Conservation (phyloP, 768 basidiomycete species). For the Macrocybe gigantea region DNA sequence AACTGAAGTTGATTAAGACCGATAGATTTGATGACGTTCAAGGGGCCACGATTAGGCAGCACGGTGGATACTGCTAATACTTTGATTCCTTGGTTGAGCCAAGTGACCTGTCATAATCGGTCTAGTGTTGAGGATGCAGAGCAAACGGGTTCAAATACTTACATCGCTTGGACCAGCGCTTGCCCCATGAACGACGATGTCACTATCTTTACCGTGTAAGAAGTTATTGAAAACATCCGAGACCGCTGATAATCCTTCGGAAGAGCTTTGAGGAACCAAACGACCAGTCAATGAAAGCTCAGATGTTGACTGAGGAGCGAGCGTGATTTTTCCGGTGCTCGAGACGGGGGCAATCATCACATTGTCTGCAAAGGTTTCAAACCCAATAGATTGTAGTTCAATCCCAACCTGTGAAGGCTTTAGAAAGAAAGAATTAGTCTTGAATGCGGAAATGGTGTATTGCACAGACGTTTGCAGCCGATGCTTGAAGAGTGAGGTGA, state of each 20-base stretch:
- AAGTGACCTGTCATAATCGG: slow-evolving; percentile 42
- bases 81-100: slow-evolving; percentile 71
- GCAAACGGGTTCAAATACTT: slow-evolving; percentile 11
- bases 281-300: slow-evolving; percentile 53
- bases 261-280: slow-evolving; percentile 52
- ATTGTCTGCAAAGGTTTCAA: slow-evolving; percentile 49
- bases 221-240: slow-evolving; percentile 69
- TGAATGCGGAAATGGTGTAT: neutral
- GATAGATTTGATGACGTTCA: slow-evolving; percentile 62
- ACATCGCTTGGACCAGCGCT: slow-evolving; percentile 55
- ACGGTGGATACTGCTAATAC: slow-evolving; percentile 50
- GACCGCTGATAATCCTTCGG: slow-evolving; percentile 48
- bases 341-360: slow-evolving; percentile 55
- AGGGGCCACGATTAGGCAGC: slow-evolving; percentile 57
- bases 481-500: slow-evolving; percentile 57
- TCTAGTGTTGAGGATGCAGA: slow-evolving; percentile 2
- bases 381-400: slow-evolving; percentile 51
- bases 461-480: slow-evolving; percentile 48
- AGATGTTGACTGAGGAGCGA: slow-evolving; percentile 49
- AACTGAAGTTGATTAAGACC: slow-evolving; percentile 52
- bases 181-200: slow-evolving; percentile 52
- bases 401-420: slow-evolving; percentile 77
- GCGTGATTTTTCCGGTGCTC: slow-evolving; percentile 41
- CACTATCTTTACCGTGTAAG: slow-evolving; percentile 59
- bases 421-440: neutral